Base-by-base conservation (phyloP, 192 early-diverging fungal species). In the Podochytrium sp. region DNA sequence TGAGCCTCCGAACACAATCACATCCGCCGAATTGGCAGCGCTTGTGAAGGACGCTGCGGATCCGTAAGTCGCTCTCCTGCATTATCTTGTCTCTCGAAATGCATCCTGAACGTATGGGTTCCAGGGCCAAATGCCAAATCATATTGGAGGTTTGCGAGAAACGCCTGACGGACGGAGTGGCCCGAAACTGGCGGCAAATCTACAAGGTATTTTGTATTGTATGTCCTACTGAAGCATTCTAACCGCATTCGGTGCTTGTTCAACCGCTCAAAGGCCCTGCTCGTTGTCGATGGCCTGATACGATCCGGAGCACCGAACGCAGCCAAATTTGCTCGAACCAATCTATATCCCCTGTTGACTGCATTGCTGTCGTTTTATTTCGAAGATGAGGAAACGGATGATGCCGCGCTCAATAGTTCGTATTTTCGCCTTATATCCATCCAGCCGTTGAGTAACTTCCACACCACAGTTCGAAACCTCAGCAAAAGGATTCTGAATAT, bases 311-410 rank as follows among this genome's bases (percentile, higher is more conserved):
- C 40, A 1, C 37, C 32, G 12, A 3, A 3, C 10, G 69, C 69
- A 10, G 39, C 56, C 33, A 59, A 34, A 16, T 43, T 40, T 33
- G 69, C 69, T 20, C 1, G 35, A 4, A 25, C 41, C 32, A 30
- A 71, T 57, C 40, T 59, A 3, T 39, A 59, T 18, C 20, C 35
- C 29, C 6, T 40, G 23, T 32, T 71, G 1, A 56, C 57, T 1
- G 27, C 69, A n/a, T 33, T 71, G 27, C 14, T 20, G 25, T 29
- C 30, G 20, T 12, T 43, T n/a, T 71, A 71, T 38, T 71, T 71
- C 60, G 69, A 71, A 35, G 56, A 71, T 32, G 69, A 71, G 35
- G 69, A 71, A 32, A 37, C 41, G 37, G 56, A 30, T 14, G 69
- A 71, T 71, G 69, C 69, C 25, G 69, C 69, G 16, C 3, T 27